phyloP scores from a whole-genome alignment of 495 filamentous ascomycete species.

The Hypoxylon perforatum region DNA sequence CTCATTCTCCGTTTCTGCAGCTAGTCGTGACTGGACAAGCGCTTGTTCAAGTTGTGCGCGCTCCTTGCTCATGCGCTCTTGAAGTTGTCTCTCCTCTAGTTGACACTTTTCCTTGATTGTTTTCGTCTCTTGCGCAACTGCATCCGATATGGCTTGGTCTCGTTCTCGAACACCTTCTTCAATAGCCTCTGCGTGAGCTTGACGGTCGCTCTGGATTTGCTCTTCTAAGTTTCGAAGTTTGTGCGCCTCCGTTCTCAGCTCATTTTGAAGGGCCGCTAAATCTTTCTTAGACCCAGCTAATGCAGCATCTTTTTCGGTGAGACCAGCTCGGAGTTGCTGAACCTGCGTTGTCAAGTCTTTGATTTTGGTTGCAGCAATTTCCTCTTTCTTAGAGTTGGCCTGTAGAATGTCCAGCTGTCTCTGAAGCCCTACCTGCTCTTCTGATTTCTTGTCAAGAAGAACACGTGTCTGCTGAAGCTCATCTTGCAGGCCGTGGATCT shows the following conservation, averaged over 20 bases:
- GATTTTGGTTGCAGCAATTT: slow-evolving; percentile 8
- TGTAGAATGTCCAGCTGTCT: background rate
- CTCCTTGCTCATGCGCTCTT: slow-evolving; percentile 23
- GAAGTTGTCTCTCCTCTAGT: slow-evolving; percentile 25
- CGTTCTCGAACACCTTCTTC: slow-evolving; percentile 27
- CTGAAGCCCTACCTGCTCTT: slow-evolving; percentile 26
- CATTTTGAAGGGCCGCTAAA: slow-evolving; percentile 31
- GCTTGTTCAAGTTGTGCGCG: slow-evolving; percentile 36
- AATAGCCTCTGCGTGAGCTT: slow-evolving; percentile 23
- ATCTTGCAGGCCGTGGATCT: slow-evolving; percentile 36
- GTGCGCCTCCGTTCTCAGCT: slow-evolving; percentile 22
- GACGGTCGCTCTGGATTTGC: slow-evolving; percentile 23
- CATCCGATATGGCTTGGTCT: slow-evolving; percentile 30
- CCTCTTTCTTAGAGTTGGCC: slow-evolving; percentile 6
- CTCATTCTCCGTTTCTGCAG: slow-evolving; percentile 8
- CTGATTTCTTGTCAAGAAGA: slow-evolving; percentile 20
- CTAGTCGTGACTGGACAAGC: slow-evolving; percentile 26
- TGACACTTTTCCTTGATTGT: slow-evolving; percentile 20
- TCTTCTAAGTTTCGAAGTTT: slow-evolving; percentile 25
- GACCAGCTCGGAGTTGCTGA: slow-evolving; percentile 6
- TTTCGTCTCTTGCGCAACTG: slow-evolving; percentile 28
- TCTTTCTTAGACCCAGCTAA: slow-evolving; percentile 23
- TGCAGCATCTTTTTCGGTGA: slow-evolving; percentile 27
- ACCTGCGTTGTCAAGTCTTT: slow-evolving; percentile 21
- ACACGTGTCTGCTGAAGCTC: slow-evolving; percentile 36